Evolutionary conservation across 192 early-diverging fungal species (phyloP).

Genomic region (Chytriomyces sp.): DNA sequence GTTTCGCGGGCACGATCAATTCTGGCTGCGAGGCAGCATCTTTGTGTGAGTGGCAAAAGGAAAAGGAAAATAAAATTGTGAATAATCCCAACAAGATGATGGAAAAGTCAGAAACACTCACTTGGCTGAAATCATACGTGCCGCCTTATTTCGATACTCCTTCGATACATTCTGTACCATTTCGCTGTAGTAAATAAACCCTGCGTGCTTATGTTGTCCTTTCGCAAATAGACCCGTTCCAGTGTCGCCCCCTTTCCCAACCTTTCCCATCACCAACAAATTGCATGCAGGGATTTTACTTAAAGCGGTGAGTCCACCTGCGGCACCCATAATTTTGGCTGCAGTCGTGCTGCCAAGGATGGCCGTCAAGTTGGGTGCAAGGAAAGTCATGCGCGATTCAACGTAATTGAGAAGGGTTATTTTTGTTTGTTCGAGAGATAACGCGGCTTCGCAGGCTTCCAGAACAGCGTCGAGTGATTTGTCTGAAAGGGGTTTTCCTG

Average conservation of each 20-base stretch:
- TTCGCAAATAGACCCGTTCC: constrained; percentile 71
- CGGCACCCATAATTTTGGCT: constrained; percentile 87
- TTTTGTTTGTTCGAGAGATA: constrained; percentile 76
- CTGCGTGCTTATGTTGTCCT: constrained; percentile 73
- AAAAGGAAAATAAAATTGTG: background rate
- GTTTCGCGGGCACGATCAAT: constrained; percentile 78
- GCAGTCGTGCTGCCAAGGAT: constrained; percentile 86
- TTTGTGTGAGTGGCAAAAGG: constrained; percentile 16
- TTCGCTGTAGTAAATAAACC: constrained; percentile 80
- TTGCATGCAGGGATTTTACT: constrained; percentile 93
- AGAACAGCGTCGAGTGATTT: constrained; percentile 69
- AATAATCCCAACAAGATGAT: background rate
- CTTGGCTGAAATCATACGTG: constrained; percentile 83
- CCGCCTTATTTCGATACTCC: constrained; percentile 79
- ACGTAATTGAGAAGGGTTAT: constrained; percentile 84
- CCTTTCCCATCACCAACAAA: constrained; percentile 70
- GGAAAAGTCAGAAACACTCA: constrained; percentile 39
- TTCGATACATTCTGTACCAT: constrained; percentile 69
- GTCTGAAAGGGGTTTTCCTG: constrained; percentile 66
- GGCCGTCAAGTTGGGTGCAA: constrained; percentile 92
- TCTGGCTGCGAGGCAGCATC: constrained; percentile 78
- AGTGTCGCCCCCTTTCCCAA: constrained; percentile 47
- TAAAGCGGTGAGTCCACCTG: constrained; percentile 85
- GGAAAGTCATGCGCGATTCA: constrained; percentile 85
- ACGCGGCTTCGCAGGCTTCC: constrained; percentile 78